phyloP scores from a whole-genome alignment of 805 yeast genomes.

The Candida sanyiensis region DNA sequence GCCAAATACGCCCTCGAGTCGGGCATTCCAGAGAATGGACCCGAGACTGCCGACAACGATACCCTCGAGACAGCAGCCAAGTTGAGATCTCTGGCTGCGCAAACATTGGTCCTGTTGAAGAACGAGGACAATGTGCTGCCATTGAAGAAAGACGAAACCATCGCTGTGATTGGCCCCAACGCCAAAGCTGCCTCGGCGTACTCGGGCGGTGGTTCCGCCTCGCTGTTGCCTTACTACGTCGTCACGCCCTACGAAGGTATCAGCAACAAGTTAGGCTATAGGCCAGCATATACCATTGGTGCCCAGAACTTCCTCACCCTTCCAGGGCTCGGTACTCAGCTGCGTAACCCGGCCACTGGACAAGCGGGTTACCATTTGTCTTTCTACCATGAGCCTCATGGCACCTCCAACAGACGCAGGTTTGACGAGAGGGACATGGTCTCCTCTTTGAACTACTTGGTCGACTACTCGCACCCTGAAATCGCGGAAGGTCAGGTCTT shows the following conservation, averaged over 20 bases:
- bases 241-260: conserved; percentile 46
- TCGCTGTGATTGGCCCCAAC: conserved; percentile 56
- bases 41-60: conserved; percentile 31
- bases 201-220: conserved; percentile 63
- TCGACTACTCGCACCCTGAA: conserved; percentile 27
- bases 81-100: conserved; percentile 41
- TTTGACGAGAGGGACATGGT: conserved; percentile 27
- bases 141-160: conserved; percentile 34
- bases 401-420: conserved; percentile 19
- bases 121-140: conserved; percentile 47
- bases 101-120: conserved; percentile 51
- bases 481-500: conserved; percentile 25
- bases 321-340: conserved; percentile 29
- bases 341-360: conserved; percentile 22
- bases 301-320: conserved; percentile 31
- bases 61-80: conserved; percentile 41
- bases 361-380: conserved; percentile 23
- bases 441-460: conserved; percentile 21
- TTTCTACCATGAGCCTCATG: conserved; percentile 25
- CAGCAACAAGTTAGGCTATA: conserved; percentile 22
- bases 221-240: conserved; percentile 41
- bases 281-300: conserved; percentile 31
- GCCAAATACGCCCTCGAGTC: conserved; percentile 40
- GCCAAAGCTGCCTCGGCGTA: conserved; percentile 44
- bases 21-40: conserved; percentile 28